A percentile compares a stretch with the other conserved stretches of the same genome.
phyloP scores from a whole-genome alignment of 2,329 filamentous ascomycete species.

The Aureobasidium subglaciale region DNA sequence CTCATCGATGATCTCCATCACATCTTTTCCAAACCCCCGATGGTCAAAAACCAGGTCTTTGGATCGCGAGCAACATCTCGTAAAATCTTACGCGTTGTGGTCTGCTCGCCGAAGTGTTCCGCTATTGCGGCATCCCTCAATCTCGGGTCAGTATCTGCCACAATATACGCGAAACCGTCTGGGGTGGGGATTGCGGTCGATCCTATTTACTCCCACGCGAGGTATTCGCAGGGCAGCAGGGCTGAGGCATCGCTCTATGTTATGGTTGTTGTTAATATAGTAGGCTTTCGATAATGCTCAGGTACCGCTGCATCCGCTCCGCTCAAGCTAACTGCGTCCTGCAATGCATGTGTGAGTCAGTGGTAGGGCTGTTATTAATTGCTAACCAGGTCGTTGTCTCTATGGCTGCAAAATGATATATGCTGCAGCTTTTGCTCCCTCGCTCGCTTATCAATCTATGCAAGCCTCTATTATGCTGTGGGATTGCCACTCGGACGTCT shows the following conservation, averaged over 20 bases:
- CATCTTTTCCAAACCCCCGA: not conserved
- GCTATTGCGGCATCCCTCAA: not conserved
- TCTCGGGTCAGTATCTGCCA: not conserved
- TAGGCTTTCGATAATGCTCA: not conserved
- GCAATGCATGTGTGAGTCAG: not conserved
- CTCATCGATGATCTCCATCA: not conserved
- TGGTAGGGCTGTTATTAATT: not conserved
- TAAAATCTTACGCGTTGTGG: not conserved
- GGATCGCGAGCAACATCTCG: not conserved
- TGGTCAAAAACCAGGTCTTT: not conserved
- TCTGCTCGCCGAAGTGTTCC: not conserved
- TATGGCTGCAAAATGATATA: not conserved
- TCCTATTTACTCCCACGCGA: not conserved
- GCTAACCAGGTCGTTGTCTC: not conserved
- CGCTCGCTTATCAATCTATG: not conserved
- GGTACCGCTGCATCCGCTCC: not conserved
- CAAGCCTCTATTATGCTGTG: too few relatives aligned
- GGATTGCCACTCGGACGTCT: too few relatives aligned
- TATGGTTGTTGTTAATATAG: not conserved
- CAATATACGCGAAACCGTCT: conserved; percentile 1
- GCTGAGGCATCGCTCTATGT: too few relatives aligned
- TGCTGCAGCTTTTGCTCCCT: not conserved
- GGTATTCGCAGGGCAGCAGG: too few relatives aligned
- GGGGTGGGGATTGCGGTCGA: not conserved
- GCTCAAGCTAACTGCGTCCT: not conserved